Conservation (phyloP, 2,329 filamentous ascomycete species). For the Lachnellula suecica region DNA sequence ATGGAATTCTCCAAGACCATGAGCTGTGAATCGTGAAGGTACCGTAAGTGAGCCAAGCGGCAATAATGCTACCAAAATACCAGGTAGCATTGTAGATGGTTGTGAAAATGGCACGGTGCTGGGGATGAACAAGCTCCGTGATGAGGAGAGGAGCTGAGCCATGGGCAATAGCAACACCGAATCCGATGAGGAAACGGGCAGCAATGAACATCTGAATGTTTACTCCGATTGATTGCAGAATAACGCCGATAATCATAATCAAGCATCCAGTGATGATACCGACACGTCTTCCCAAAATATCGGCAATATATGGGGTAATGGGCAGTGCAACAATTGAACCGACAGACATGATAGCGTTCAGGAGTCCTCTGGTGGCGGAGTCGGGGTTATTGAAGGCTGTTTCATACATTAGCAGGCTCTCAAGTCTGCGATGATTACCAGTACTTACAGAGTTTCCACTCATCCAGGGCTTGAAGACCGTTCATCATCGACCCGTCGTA, state of each 20-base stretch:
- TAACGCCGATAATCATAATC: slow-evolving; percentile 45
- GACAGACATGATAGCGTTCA: slow-evolving; percentile 48
- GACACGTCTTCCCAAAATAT: slow-evolving; percentile 44
- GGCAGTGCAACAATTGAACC: slow-evolving; percentile 47
- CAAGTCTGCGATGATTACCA: not conserved
- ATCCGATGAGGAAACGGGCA: slow-evolving; percentile 38
- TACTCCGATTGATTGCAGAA: slow-evolving; percentile 39
- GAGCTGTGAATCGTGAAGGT: slow-evolving; percentile 36
- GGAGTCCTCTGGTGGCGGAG: slow-evolving; percentile 40
- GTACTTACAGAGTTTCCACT: slow-evolving; percentile 51
- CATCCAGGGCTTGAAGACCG: slow-evolving; percentile 42
- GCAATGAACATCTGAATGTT: slow-evolving; percentile 44
- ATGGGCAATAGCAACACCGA: slow-evolving; percentile 33
- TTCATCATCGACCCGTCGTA: slow-evolving; percentile 46
- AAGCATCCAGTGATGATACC: slow-evolving; percentile 46
- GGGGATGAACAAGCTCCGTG: slow-evolving; percentile 47
- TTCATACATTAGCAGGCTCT: slow-evolving; percentile 27
- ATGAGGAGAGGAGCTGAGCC: slow-evolving; percentile 36
- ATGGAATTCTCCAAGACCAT: slow-evolving; percentile 36
- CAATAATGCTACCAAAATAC: slow-evolving; percentile 44
- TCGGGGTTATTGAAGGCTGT: slow-evolving; percentile 35
- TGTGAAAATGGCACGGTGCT: slow-evolving; percentile 47
- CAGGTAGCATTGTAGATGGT: slow-evolving; percentile 47
- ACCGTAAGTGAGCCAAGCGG: slow-evolving; percentile 46
- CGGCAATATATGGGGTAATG: slow-evolving; percentile 47